Base-by-base conservation (phyloP, 1,284 basidiomycete species). In the Ustilago tritici region DNA sequence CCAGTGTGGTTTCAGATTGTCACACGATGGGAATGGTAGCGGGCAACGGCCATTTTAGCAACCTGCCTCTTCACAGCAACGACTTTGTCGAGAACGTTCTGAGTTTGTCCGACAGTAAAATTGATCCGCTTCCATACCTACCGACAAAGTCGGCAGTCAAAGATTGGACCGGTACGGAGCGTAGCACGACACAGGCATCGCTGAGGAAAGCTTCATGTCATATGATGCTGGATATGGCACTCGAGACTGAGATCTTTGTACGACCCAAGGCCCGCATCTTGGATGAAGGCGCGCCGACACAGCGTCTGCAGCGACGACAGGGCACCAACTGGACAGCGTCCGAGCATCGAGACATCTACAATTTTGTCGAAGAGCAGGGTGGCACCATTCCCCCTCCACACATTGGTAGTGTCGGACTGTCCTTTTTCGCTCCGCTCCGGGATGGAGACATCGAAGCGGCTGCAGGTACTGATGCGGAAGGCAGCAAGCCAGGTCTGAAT, bases 241-340 rank as follows among this genome's bases (percentile, higher is more conserved):
- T 76, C 31, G 69, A 76, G 49, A 10, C 58, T 7, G 65, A 68
- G 19, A n/a, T 70, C 28, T 76, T 71, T 41, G 55, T 72, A 1
- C 61, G 69, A 17, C 65, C 69, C 19, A 67, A 59, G 28, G 69
- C 58, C 11, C 62, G 69, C 23, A 46, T 72, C 9, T 31, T 76
- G 12, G 74, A 76, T 53, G 59, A 61, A 34, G 74, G 69, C 7
- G 69, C 64, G 5, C 58, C 65, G 15, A 62, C 54, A 17, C 65
- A 68, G n/a, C 52, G 68, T 10, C 62, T 62, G 9, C 61, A 65
- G 38, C 54, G 61, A 31, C 64, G 73, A 23, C 62, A 57, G 17
- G 65, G 64, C 1, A 76, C 74, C 34, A 76, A 76, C 15, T 76
- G 74, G 74, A 76, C 74, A 0, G 64, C 74, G 0, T 49, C 61